Conservation (phyloP, 345 rosid genomes). For the Anastatica hierochuntica region DNA sequence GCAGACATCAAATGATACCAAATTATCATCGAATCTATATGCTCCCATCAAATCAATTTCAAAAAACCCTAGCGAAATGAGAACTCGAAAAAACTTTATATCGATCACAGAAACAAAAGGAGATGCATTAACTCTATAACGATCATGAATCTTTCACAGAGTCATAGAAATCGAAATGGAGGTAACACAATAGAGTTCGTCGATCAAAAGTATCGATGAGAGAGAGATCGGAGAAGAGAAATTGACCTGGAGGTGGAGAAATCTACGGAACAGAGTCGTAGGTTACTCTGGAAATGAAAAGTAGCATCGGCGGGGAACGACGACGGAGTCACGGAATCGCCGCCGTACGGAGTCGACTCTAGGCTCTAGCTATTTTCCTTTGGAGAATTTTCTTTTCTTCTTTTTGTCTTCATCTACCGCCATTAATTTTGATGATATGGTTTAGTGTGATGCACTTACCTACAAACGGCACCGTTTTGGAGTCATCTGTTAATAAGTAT, state of each 20-base stretch:
- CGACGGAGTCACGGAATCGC: constrained; percentile 9
- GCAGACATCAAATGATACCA: not conserved
- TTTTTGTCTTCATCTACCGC: not conserved
- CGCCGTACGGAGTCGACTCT: constrained; percentile 18
- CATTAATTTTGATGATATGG: too few relatives aligned
- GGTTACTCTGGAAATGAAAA: not conserved
- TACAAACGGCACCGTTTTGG: too few relatives aligned
- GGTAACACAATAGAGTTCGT: not conserved
- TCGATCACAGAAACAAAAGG: not conserved
- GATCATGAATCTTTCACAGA: not conserved
- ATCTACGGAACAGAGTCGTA: constrained; percentile 3
- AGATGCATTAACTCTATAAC: not conserved
- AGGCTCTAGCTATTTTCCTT: too few relatives aligned
- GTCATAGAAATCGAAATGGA: not conserved
- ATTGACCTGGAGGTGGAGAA: constrained; percentile 16
- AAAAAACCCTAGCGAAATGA: not conserved
- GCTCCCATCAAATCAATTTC: not conserved
- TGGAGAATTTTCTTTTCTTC: not conserved
- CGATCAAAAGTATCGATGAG: not conserved
- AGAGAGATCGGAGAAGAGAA: constrained; percentile 14
- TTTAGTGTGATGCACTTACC: too few relatives aligned
- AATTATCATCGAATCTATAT: not conserved
- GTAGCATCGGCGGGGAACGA: constrained; percentile 2
- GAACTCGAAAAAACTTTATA: constrained; percentile 2
- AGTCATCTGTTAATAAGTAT: too few relatives aligned